A percentile compares a stretch with the other conserved stretches of the same genome.
phyloP scores from a whole-genome alignment of 2,329 filamentous ascomycete genomes.

The Microsporum audouinii region DNA sequence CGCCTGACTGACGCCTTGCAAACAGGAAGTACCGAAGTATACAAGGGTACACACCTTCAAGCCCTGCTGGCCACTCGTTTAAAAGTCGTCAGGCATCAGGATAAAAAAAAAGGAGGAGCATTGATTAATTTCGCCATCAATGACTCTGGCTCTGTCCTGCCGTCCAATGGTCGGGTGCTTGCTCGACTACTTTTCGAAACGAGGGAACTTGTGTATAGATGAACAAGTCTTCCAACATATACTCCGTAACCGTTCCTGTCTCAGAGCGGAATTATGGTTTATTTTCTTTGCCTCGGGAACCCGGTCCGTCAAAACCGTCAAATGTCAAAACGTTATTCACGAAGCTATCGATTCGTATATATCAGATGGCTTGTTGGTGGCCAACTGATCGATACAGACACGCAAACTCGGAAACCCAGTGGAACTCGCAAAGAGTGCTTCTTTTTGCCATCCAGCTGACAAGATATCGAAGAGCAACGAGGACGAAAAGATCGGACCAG shows the following conservation, averaged over 20 bases:
- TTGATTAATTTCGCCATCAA: not conserved
- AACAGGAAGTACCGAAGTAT: not conserved
- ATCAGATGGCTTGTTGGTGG: not conserved
- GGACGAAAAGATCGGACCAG: conserved; percentile 1
- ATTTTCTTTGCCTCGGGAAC: not conserved
- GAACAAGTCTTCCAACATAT: not conserved
- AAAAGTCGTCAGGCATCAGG: not conserved
- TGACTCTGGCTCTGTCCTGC: not conserved
- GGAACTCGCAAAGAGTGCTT: not conserved
- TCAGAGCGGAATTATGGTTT: not conserved
- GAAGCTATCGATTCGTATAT: not conserved
- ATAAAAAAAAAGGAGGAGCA: not conserved
- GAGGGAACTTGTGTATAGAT: not conserved
- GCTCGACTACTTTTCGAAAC: not conserved
- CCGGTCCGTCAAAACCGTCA: not conserved
- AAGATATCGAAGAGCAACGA: not conserved
- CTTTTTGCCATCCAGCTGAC: conserved; percentile 1
- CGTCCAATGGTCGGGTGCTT: not conserved
- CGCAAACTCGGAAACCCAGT: not conserved
- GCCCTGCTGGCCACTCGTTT: not conserved
- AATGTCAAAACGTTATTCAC: not conserved
- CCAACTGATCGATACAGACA: not conserved
- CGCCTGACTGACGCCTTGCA: not conserved
- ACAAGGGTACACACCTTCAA: not conserved
- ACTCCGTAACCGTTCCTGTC: not conserved